Evolutionary conservation across 2,329 filamentous ascomycete genomes (phyloP).

Genomic region (Epichloe brachyelytri): DNA sequence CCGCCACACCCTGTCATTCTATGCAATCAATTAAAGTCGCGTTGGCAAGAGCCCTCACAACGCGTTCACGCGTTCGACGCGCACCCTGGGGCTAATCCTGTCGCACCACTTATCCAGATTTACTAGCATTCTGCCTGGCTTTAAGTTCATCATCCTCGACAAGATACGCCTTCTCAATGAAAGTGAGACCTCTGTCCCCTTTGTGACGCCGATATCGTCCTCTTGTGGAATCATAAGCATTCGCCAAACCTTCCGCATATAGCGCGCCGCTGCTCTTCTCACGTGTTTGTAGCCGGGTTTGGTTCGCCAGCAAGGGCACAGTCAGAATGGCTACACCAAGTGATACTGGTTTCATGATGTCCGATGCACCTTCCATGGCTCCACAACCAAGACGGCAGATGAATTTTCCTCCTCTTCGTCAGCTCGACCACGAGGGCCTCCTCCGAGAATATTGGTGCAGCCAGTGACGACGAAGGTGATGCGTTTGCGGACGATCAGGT

Average conservation of each 20-base stretch:
- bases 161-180: background rate
- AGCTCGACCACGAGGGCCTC: slow-evolving; percentile 42
- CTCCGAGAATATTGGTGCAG: slow-evolving; percentile 46
- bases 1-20: background rate
- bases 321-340: slow-evolving; percentile 37
- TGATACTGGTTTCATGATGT: slow-evolving; percentile 45
- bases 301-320: background rate
- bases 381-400: slow-evolving; percentile 29
- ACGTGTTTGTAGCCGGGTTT: background rate
- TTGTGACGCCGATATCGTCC: background rate
- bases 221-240: background rate
- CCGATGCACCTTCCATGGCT: slow-evolving; percentile 35
- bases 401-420: slow-evolving; percentile 37
- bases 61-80: slow-evolving; percentile 13
- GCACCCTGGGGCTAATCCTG: background rate
- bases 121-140: background rate
- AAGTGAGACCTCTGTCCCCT: background rate
- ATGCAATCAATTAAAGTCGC: slow-evolving; percentile 29
- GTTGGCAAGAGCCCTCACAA: slow-evolving; percentile 16
- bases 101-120: background rate
- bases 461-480: slow-evolving; percentile 49
- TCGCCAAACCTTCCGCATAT: background rate
- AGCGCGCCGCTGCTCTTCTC: background rate
- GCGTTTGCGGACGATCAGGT: slow-evolving; percentile 54
- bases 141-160: background rate